Evolutionary conservation across 768 basidiomycete species (phyloP).

Genomic region (Gloeopeniophorella convolvens): DNA sequence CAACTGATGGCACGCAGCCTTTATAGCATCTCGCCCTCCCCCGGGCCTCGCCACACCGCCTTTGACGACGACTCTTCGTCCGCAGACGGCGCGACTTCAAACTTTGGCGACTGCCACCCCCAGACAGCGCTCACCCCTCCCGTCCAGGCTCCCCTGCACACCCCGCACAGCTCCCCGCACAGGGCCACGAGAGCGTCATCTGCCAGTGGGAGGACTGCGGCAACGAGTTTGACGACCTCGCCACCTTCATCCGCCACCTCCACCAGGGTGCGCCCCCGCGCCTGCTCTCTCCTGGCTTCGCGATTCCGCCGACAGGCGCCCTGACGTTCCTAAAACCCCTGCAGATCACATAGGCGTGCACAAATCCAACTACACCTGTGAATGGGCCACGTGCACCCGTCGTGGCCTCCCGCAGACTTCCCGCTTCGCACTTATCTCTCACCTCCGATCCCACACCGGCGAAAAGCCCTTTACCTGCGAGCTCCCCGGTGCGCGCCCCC

Average conservation of each 20-base stretch:
- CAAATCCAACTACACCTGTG: slow-evolving; percentile 82
- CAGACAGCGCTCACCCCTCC: slow-evolving; percentile 30
- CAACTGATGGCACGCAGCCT: slow-evolving; percentile 26
- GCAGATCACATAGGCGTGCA: slow-evolving; percentile 77
- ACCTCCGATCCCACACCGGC: slow-evolving; percentile 88
- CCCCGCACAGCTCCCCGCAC: slow-evolving; percentile 17
- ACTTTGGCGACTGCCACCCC: slow-evolving; percentile 13
- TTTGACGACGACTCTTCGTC: slow-evolving; percentile 29
- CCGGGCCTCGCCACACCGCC: slow-evolving; percentile 36
- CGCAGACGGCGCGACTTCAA: slow-evolving; percentile 14
- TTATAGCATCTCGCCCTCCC: slow-evolving; percentile 34
- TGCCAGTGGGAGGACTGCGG: slow-evolving; percentile 87
- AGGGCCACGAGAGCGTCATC: slow-evolving; percentile 48
- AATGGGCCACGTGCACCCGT: slow-evolving; percentile 80
- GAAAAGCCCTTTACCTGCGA: slow-evolving; percentile 89
- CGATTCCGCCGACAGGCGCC: slow-evolving; percentile 8
- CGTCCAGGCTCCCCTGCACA: slow-evolving; percentile 35
- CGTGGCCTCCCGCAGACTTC: slow-evolving; percentile 81
- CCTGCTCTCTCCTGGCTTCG: background rate
- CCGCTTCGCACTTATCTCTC: slow-evolving; percentile 84
- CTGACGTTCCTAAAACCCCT: slow-evolving; percentile 17
- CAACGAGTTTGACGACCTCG: slow-evolving; percentile 62
- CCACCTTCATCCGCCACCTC: slow-evolving; percentile 75
- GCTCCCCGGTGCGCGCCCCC: slow-evolving; percentile 55
- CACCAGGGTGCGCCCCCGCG: slow-evolving; percentile 60